phyloP scores from a whole-genome alignment of 176 grass and related monocot genomes.

The Elymus sibiricus region DNA sequence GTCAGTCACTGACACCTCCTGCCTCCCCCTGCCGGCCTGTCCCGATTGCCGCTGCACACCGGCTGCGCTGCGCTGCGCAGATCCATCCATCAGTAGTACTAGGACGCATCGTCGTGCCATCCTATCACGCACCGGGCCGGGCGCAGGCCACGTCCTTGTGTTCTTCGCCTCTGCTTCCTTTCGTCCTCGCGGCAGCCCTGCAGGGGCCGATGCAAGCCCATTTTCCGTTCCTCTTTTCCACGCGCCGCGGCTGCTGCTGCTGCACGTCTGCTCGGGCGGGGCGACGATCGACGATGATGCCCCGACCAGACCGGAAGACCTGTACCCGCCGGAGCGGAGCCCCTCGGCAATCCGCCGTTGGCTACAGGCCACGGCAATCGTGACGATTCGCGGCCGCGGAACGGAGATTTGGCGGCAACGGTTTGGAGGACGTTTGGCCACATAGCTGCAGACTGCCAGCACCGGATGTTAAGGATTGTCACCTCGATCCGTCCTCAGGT shows the following conservation, averaged over 20 bases:
- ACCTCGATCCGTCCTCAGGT: too few relatives aligned
- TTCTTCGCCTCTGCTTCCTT: neutral
- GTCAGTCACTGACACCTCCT: neutral
- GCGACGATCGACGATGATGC: neutral
- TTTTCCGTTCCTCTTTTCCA: neutral
- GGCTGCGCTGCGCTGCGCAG: neutral
- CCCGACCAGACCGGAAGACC: neutral
- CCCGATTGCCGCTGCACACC: neutral
- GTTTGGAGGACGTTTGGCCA: too few relatives aligned
- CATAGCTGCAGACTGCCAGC: too few relatives aligned
- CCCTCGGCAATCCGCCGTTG: too few relatives aligned
- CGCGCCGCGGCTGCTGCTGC: too few relatives aligned
- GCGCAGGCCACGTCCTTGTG: neutral
- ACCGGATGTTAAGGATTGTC: too few relatives aligned
- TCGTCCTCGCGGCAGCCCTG: neutral
- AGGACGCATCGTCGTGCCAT: neutral
- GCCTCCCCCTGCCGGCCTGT: neutral
- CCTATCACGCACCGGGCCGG: neutral
- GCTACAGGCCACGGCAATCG: too few relatives aligned
- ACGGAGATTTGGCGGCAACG: too few relatives aligned
- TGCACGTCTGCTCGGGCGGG: too few relatives aligned
- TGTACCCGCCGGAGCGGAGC: neutral
- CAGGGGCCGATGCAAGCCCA: neutral
- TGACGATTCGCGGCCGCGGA: too few relatives aligned
- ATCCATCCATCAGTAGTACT: neutral